Conservation (phyloP, 495 filamentous ascomycete species). For the Aspergillus ostianus region DNA sequence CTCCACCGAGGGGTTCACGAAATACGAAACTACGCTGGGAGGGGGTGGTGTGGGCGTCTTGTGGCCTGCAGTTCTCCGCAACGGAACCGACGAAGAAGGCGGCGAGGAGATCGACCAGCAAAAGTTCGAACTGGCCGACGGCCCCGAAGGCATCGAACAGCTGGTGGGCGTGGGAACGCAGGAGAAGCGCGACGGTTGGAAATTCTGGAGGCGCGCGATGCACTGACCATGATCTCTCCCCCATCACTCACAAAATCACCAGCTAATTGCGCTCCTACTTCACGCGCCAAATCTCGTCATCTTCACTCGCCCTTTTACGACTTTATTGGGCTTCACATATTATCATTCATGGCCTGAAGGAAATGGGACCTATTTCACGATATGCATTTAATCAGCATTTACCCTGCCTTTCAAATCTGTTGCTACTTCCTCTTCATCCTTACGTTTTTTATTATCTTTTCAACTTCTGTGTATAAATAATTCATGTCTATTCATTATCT, state of each 20-base stretch:
- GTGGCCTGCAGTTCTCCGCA: constrained; percentile 82
- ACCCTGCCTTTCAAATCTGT: background rate
- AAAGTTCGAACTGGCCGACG: constrained; percentile 80
- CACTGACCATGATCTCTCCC: constrained; percentile 4
- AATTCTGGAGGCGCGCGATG: constrained; percentile 73
- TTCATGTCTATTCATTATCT: background rate
- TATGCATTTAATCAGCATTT: constrained; percentile 14
- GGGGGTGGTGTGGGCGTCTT: constrained; percentile 91
- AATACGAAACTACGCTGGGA: constrained; percentile 83
- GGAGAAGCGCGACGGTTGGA: constrained; percentile 80
- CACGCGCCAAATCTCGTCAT: background rate
- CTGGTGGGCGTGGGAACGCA: constrained; percentile 60
- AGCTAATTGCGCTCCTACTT: background rate
- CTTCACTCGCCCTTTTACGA: background rate
- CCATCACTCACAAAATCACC: too few relatives aligned
- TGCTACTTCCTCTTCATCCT: constrained; percentile 1
- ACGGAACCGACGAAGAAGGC: constrained; percentile 68
- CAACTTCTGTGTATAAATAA: constrained; percentile 8
- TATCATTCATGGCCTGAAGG: background rate
- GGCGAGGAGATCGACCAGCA: constrained; percentile 91
- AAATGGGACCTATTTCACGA: constrained; percentile 1
- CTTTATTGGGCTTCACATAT: background rate
- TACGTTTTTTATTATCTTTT: constrained; percentile 2
- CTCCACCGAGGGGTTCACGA: constrained; percentile 71
- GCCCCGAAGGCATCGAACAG: constrained; percentile 74